These are phyloP conservation scores for Xylariaceae sp. DNA, from an alignment of 2,329 filamentous ascomycete species.

Conservation along the genomic window DNA sequence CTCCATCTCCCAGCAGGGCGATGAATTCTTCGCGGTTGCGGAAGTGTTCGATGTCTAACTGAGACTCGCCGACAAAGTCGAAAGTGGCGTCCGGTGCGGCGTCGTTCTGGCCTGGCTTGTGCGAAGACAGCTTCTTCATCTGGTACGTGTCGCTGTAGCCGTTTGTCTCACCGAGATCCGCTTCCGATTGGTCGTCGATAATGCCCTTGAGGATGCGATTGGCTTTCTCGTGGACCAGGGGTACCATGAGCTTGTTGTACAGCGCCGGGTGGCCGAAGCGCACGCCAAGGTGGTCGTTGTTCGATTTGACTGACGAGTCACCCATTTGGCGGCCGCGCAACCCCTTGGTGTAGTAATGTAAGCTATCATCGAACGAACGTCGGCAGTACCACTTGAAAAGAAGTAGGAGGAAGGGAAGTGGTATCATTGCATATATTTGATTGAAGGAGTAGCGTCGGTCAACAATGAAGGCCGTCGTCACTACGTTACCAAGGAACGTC, in stretches of 20 bases:
- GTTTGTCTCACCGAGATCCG: slow-evolving; percentile 54
- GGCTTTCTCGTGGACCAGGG: slow-evolving; percentile 87
- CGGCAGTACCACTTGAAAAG: slow-evolving; percentile 81
- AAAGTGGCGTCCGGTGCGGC: slow-evolving; percentile 46
- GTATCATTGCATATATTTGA: slow-evolving; percentile 61
- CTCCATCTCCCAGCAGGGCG: slow-evolving; percentile 66
- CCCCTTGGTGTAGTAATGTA: slow-evolving; percentile 57
- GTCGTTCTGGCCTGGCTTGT: slow-evolving; percentile 31
- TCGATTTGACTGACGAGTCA: slow-evolving; percentile 41
- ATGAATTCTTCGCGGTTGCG: slow-evolving; percentile 83
- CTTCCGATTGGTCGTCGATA: slow-evolving; percentile 71
- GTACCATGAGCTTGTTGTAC: slow-evolving; percentile 84
- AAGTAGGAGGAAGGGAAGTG: slow-evolving; percentile 68
- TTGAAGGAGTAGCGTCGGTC: slow-evolving; percentile 53
- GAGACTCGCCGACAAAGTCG: slow-evolving; percentile 77
- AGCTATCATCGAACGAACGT: slow-evolving; percentile 60
- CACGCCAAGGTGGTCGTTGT: slow-evolving; percentile 63
- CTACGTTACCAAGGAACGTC: slow-evolving; percentile 20
- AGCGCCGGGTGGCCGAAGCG: slow-evolving; percentile 86
- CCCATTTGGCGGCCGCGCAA: slow-evolving; percentile 44
- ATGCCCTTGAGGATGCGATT: slow-evolving; percentile 77
- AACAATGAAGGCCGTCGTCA: slow-evolving; percentile 55
- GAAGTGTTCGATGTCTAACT: slow-evolving; percentile 83
- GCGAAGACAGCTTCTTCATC: slow-evolving; percentile 65
- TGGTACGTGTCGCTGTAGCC: slow-evolving; percentile 77